Percentiles rank a stretch among this genome's conserved stretches.
Evolutionary conservation across 345 rosid genomes (phyloP).

Genomic region (Gossypium bickii): DNA sequence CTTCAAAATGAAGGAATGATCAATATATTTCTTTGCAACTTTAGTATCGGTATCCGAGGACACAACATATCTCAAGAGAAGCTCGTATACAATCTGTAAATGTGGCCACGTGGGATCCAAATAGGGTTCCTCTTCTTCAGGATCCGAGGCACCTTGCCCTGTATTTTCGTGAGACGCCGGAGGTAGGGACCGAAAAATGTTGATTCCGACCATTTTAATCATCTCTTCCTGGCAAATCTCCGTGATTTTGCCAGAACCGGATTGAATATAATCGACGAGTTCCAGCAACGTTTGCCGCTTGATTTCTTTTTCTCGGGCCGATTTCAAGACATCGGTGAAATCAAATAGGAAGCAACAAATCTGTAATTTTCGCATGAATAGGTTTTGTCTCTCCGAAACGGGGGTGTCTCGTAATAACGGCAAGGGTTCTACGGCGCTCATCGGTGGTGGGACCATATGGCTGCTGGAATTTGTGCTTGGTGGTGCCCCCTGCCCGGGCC

Average conservation of each 20-base stretch:
- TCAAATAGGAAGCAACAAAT: slow-evolving; percentile 78
- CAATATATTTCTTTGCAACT: slow-evolving; percentile 71
- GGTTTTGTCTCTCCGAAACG: slow-evolving; percentile 49
- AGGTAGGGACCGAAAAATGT: slow-evolving; percentile 70
- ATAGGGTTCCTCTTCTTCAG: slow-evolving; percentile 83
- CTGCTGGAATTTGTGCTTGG: slow-evolving; percentile 21
- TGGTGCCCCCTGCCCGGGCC: slow-evolving; percentile 20
- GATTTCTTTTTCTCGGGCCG: slow-evolving; percentile 71
- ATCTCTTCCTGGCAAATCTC: slow-evolving; percentile 77
- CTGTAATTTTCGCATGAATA: slow-evolving; percentile 70
- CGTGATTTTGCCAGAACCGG: slow-evolving; percentile 62
- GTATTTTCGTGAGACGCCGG: slow-evolving; percentile 76
- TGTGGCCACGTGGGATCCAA: slow-evolving; percentile 91
- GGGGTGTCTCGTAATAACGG: slow-evolving; percentile 64
- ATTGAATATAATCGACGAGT: slow-evolving; percentile 73
- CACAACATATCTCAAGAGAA: slow-evolving; percentile 66
- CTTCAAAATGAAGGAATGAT: slow-evolving; percentile 67
- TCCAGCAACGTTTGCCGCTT: slow-evolving; percentile 74
- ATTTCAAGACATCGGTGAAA: slow-evolving; percentile 48
- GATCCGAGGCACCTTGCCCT: slow-evolving; percentile 67
- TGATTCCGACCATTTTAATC: slow-evolving; percentile 64
- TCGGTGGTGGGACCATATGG: slow-evolving; percentile 37
- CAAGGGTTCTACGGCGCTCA: slow-evolving; percentile 61
- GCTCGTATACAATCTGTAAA: slow-evolving; percentile 79
- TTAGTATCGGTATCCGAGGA: slow-evolving; percentile 78